Evolutionary conservation across 768 basidiomycete species (phyloP).

Genomic region (Mycena crocata): DNA sequence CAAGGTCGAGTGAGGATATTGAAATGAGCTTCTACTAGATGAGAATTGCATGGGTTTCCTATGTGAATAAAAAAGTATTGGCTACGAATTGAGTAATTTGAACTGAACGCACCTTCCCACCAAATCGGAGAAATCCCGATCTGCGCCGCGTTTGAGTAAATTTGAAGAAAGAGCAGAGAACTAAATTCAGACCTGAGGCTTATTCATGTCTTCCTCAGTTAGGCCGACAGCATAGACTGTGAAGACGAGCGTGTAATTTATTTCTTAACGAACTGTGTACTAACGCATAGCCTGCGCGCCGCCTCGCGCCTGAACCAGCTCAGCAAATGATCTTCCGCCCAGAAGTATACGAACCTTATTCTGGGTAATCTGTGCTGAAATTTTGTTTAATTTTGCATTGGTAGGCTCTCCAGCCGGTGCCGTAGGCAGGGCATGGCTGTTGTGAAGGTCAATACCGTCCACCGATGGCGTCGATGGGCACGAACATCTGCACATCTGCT

Average conservation of each 20-base stretch:
- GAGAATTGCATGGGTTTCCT: conserved; percentile 91
- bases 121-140: conserved; percentile 91
- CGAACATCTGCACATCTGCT: conserved; percentile 70
- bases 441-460: neutral
- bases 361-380: conserved; percentile 80
- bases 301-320: conserved; percentile 62
- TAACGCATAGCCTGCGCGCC: conserved; percentile 90
- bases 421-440: conserved; percentile 58
- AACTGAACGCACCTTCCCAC: conserved; percentile 83
- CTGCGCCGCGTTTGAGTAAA: conserved; percentile 50
- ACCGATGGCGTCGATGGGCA: conserved; percentile 15
- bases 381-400: conserved; percentile 72
- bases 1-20: conserved; percentile 6
- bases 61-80: neutral
- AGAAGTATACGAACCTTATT: conserved; percentile 66
- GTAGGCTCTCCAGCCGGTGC: conserved; percentile 36
- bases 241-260: neutral
- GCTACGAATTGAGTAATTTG: neutral
- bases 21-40: conserved; percentile 63
- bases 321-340: conserved; percentile 7
- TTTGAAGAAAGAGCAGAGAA: conserved; percentile 9
- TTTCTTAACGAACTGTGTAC: conserved; percentile 40
- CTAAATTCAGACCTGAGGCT: conserved; percentile 74
- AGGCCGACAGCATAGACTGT: conserved; percentile 85
- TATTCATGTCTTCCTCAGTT: conserved; percentile 83